phyloP scores from a whole-genome alignment of 176 grass and related monocot genomes.

The Cenchrus purpureus region DNA sequence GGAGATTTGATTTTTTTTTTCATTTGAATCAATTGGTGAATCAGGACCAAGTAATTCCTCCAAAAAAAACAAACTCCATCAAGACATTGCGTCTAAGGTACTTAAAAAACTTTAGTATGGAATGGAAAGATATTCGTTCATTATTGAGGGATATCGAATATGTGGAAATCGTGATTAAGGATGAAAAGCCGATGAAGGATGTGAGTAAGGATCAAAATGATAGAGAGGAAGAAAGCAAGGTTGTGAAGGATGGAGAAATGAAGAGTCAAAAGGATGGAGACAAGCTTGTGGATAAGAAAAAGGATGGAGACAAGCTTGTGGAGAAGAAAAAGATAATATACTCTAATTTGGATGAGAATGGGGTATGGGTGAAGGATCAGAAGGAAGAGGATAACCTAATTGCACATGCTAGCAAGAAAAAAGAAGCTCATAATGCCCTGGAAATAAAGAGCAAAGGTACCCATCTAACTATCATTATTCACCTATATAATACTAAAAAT shows the following conservation, averaged over 20 bases:
- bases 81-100: slow-evolving; percentile 41
- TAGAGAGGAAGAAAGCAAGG: background rate
- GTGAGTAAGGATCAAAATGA: background rate
- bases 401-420: background rate
- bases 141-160: background rate
- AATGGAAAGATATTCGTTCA: accelerated
- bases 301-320: background rate
- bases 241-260: background rate
- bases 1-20: background rate
- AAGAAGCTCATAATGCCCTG: background rate
- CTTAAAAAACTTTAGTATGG: background rate
- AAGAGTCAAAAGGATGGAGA: background rate
- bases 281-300: background rate
- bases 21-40: background rate
- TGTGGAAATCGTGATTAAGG: slow-evolving; percentile 41
- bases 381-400: slow-evolving; percentile 18
- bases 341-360: slow-evolving; percentile 28
- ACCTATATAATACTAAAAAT: background rate
- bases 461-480: background rate
- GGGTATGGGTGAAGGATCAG: slow-evolving; percentile 36
- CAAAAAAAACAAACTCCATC: background rate
- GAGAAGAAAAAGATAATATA: background rate
- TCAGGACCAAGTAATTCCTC: background rate
- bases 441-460: background rate
- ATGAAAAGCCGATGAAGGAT: background rate